Evolutionary conservation across 495 filamentous ascomycete genomes (phyloP), one percentile per base, ranked within the genome.

Genomic region (Lindgomyces ingoldianus): DNA sequence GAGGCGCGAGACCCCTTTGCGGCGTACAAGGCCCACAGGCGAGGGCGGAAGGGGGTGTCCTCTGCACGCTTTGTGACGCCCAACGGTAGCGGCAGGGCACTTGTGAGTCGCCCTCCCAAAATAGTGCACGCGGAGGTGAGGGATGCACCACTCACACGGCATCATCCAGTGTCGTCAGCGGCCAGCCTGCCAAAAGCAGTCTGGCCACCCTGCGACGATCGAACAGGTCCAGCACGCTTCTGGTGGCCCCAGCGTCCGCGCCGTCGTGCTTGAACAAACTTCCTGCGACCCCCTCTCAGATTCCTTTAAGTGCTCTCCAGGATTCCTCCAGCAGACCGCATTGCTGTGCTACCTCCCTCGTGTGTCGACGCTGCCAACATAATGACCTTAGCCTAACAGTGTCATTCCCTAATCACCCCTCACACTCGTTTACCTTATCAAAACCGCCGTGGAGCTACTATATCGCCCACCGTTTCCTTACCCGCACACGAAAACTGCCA

Each of bases 371-470:
- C 8, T 41, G 2, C 4, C n/a, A 9, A 1, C 30, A 52, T 55
- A 55, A 55, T 55, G 51, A 19, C 51, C 27, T 41, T 42, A 30
- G 19, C 25, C 33, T 55, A 22, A 55, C 41, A 41, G 19, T 30
- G n/a, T 26, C 51, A 12, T 55, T 14, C 29, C 14, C 33, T 41
- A 19, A 22, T 16, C 49, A 25, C 18, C 51, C 51, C 51, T 55
- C 51, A 55, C 51, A 55, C 33, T 55, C 51, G 51, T 55, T 55
- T 55, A 3, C 10, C 30, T 29, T 29, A 14, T 42, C 16, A 9
- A 8, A 12, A 27, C 30, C 18, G 11, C 8, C 44, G 16, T n/a
- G 30, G n/a, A 26, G 10, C 4, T 29, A 10, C 18, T 24, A 6
- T 24, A 26, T 18, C 22, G 33, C 21, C 14, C 21, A 4, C 2